Evolutionary conservation across 768 basidiomycete species (phyloP).

Genomic region (Suillus paluster): DNA sequence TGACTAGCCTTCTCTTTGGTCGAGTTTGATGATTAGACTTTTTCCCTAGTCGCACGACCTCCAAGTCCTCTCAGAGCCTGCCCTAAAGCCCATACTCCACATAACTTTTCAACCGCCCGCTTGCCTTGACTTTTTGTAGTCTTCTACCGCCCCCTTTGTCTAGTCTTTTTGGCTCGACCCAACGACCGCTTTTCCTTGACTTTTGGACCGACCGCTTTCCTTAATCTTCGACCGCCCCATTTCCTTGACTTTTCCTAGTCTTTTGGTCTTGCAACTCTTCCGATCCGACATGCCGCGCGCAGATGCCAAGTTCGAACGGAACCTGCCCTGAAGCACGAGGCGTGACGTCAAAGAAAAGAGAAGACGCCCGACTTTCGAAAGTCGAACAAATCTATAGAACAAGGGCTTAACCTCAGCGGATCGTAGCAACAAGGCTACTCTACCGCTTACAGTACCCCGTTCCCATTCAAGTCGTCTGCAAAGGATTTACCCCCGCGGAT

Average conservation of each 20-base stretch:
- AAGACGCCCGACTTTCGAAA: conserved; percentile 20
- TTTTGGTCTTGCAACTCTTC: not conserved
- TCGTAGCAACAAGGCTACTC: conserved; percentile 82
- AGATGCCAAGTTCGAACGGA: not conserved
- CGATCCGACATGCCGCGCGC: not conserved
- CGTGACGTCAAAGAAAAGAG: not conserved
- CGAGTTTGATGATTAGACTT: too few relatives aligned
- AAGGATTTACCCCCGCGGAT: conserved; percentile 76
- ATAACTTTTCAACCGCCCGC: too few relatives aligned
- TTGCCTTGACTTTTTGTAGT: too few relatives aligned
- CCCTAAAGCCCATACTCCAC: not conserved
- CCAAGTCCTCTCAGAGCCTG: not conserved
- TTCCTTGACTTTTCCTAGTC: not conserved
- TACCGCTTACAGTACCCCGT: conserved; percentile 78
- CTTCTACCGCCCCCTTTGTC: too few relatives aligned
- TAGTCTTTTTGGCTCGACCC: conserved; percentile 29
- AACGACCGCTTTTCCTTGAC: not conserved
- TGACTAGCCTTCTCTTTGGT: too few relatives aligned
- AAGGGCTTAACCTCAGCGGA: conserved; percentile 77
- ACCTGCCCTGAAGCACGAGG: conserved; percentile 1
- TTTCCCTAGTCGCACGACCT: too few relatives aligned
- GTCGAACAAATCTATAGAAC: conserved; percentile 73
- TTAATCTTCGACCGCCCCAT: too few relatives aligned
- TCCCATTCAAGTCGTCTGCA: conserved; percentile 80
- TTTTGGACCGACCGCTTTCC: too few relatives aligned